Evolutionary conservation across 257 asterid genomes (phyloP), one percentile per base, ranked within the genome.

Genomic region (Plectranthus barbatus): DNA sequence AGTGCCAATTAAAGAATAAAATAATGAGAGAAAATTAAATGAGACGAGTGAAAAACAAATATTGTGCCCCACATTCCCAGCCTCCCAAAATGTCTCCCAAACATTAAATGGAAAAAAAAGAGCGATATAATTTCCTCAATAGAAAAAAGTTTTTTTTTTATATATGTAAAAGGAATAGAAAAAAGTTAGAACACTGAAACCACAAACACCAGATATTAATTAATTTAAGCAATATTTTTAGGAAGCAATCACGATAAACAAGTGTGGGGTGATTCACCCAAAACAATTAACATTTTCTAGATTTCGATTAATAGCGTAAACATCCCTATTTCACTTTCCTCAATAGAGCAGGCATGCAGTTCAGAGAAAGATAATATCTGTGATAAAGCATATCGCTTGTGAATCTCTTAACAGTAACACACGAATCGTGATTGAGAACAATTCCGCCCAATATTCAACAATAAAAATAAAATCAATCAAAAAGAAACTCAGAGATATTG

Each of bases 1-100:
- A 56, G 70, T 53, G 50, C 45, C 33, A 56, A 47, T 23, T 51
- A 54, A 65, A 67, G n/a, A 62, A 37, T 49, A 62, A 10, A 50
- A 41, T 67, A 29, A 49, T 56, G 71, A 57, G n/a, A n/a, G n/a
- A n/a, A n/a, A n/a, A n/a, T n/a, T 53, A 55, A 71, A 56, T 39
- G 59, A 14, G 51, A 60, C 21, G 68, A 34, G 69, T 13, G 49
- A 66, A 64, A 61, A 65, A 72, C 74, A 64, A 64, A 71, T 36
- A 41, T 42, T 24, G 68, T 73, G 72, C 66, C 79, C 81, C 72
- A 74, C 73, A 60, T 72, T 66, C 64, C 73, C 59, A 65, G 70
- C 70, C 51, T 50, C 49, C 51, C 12, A 60, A 47, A 55, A 62
- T 34, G 39, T 44, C 42, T 70, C 54, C 14, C 24, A 5, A 56